A percentile compares a stretch with the other conserved stretches of the same genome.
phyloP scores from a whole-genome alignment of 2,329 filamentous ascomycete species.

The Thelonectria blattea region DNA sequence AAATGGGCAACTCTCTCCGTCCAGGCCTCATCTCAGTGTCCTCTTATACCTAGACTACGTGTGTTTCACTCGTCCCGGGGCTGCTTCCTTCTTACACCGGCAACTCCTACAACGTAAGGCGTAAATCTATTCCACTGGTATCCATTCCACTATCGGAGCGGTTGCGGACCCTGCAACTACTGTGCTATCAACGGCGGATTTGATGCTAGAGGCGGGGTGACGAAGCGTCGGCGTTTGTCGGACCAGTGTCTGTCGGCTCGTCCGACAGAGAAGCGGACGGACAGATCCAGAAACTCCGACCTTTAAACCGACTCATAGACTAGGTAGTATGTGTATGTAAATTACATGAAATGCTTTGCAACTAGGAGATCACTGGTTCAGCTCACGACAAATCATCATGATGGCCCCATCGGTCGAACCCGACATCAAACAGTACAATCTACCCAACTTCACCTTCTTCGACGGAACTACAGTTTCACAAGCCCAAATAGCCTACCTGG shows the following conservation, averaged over 20 bases:
- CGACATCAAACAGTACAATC: not conserved
- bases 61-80: not conserved
- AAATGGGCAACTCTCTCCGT: too few species aligned
- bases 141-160: not conserved
- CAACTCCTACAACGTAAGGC: too few species aligned
- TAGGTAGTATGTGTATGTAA: not conserved
- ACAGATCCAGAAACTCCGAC: not conserved
- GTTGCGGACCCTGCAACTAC: not conserved
- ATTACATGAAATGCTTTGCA: not conserved
- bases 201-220: not conserved
- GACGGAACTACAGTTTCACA: conserved; percentile 30
- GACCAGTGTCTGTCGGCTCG: not conserved
- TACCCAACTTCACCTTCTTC: conserved; percentile 38
- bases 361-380: not conserved
- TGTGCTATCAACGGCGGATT: too few species aligned
- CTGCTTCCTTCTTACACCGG: too few species aligned
- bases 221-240: not conserved
- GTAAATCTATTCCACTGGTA: too few species aligned
- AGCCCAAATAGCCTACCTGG: conserved; percentile 39
- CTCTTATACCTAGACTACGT: too few species aligned
- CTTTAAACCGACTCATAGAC: not conserved
- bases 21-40: not conserved
- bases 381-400: not conserved
- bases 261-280: not conserved
- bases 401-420: not conserved